phyloP scores from a whole-genome alignment of 345 rosid species.

The Eucalyptus virginea region DNA sequence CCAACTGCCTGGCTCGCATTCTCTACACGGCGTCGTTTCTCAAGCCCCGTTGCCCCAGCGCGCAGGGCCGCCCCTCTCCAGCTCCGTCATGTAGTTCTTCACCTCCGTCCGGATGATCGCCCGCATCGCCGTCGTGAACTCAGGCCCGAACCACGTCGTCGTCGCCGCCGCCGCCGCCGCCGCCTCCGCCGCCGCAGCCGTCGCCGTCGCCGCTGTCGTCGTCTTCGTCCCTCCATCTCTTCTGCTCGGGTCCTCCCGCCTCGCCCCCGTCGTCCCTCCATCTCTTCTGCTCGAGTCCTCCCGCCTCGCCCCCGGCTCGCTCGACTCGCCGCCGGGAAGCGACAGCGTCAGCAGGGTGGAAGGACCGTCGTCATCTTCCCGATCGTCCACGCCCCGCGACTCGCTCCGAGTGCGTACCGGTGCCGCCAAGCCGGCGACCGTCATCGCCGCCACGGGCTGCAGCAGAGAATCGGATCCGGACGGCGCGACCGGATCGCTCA shows the following conservation, averaged over 20 bases:
- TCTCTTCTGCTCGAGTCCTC: neutral
- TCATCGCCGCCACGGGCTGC: neutral
- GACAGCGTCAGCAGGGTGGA: conserved; percentile 31
- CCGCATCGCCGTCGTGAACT: conserved; percentile 23
- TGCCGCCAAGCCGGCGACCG: neutral
- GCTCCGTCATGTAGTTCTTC: conserved; percentile 25
- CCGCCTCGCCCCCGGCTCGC: neutral
- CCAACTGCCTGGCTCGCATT: neutral
- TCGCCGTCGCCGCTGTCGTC: too few relatives aligned
- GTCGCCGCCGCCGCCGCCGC: neutral
- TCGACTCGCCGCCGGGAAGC: conserved; percentile 13
- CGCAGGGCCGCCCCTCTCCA: conserved; percentile 5
- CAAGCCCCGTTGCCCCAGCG: neutral
- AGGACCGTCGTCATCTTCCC: conserved; percentile 1
- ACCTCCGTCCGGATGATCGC: conserved; percentile 47
- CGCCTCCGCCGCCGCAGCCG: neutral
- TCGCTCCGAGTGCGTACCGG: neutral
- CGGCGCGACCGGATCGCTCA: neutral
- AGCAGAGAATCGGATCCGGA: neutral
- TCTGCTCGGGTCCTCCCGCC: neutral
- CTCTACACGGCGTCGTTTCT: neutral
- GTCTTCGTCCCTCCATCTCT: neutral
- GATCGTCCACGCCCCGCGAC: neutral
- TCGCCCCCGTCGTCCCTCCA: neutral
- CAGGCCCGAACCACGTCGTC: conserved; percentile 11